A percentile compares a stretch with the other conserved stretches of the same genome.
Evolutionary conservation across 306 rosid genomes (phyloP).

Genomic region (Citrullus amarus): DNA sequence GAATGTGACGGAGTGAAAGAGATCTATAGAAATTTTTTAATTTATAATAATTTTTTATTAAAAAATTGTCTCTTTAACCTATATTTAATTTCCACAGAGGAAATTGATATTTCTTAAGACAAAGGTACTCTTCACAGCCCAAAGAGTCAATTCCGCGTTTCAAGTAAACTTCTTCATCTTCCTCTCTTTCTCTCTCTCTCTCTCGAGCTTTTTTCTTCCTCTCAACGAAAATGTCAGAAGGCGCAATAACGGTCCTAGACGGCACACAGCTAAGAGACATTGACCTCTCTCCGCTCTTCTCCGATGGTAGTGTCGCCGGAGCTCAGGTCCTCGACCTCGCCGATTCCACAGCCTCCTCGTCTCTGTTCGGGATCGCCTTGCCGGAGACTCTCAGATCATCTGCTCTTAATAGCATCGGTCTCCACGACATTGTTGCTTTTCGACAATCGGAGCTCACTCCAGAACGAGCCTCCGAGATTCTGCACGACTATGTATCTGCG

Average conservation of each 20-base stretch:
- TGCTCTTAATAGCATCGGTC: slow-evolving; percentile 39
- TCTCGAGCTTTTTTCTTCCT: neutral
- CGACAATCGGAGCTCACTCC: slow-evolving; percentile 18
- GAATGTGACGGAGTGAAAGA: too few species aligned
- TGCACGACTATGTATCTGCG: slow-evolving; percentile 51
- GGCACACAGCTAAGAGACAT: slow-evolving; percentile 39
- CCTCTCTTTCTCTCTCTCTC: slow-evolving; percentile 5
- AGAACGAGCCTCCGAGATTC: slow-evolving; percentile 31
- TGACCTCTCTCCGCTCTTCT: slow-evolving; percentile 31
- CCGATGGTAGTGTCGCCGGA: slow-evolving; percentile 30
- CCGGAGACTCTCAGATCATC: slow-evolving; percentile 43
- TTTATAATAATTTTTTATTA: too few species aligned
- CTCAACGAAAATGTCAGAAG: slow-evolving; percentile 56
- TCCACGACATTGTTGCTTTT: slow-evolving; percentile 17
- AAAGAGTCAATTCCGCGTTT: neutral
- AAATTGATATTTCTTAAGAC: neutral
- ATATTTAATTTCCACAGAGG: too few species aligned
- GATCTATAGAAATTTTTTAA: too few species aligned
- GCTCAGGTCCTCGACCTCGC: slow-evolving; percentile 55
- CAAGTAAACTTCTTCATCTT: neutral
- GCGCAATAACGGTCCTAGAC: slow-evolving; percentile 45
- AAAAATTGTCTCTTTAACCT: too few species aligned
- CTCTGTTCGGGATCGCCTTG: slow-evolving; percentile 48
- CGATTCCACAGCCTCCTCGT: slow-evolving; percentile 38
- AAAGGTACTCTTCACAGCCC: neutral